Conservation (phyloP, 805 yeast genomes). For the Wickerhamiella siamensis region DNA sequence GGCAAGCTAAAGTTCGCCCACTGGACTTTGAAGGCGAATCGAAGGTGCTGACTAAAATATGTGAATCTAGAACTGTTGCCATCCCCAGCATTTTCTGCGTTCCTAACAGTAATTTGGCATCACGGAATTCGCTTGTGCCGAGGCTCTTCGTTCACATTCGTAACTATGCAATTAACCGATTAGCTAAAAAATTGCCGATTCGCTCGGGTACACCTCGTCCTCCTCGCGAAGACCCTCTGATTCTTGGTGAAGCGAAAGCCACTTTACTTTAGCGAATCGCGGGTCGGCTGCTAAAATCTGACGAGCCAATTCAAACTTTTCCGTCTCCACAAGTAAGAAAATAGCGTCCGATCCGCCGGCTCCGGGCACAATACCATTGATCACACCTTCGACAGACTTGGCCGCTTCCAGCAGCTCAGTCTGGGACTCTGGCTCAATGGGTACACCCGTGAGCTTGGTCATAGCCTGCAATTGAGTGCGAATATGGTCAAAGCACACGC, state of each 20-base stretch:
- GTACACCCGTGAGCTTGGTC: slow-evolving; percentile 58
- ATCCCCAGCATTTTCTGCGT: too few relatives aligned
- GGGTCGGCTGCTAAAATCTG: slow-evolving; percentile 8
- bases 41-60: too few relatives aligned
- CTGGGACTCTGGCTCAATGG: slow-evolving; percentile 76
- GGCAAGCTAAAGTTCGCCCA: too few relatives aligned
- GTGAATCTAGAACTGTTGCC: too few relatives aligned
- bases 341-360: slow-evolving; percentile 98
- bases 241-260: slow-evolving; percentile 34
- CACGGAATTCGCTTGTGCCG: too few relatives aligned
- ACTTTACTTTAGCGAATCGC: slow-evolving; percentile 26
- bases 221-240: slow-evolving; percentile 24
- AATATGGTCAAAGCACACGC: slow-evolving; percentile 24
- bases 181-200: neutral
- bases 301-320: slow-evolving; percentile 23
- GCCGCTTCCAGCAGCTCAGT: slow-evolving; percentile 52
- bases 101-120: too few relatives aligned
- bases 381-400: slow-evolving; percentile 46
- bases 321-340: slow-evolving; percentile 47
- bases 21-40: too few relatives aligned
- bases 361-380: slow-evolving; percentile 97
- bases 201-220: neutral
- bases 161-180: too few relatives aligned
- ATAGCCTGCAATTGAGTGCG: slow-evolving; percentile 45
- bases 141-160: too few relatives aligned